Percentiles rank a stretch among this genome's conserved stretches.
phyloP scores from a whole-genome alignment of 1,139 yeast species.

The Arxiozyma telluris region DNA sequence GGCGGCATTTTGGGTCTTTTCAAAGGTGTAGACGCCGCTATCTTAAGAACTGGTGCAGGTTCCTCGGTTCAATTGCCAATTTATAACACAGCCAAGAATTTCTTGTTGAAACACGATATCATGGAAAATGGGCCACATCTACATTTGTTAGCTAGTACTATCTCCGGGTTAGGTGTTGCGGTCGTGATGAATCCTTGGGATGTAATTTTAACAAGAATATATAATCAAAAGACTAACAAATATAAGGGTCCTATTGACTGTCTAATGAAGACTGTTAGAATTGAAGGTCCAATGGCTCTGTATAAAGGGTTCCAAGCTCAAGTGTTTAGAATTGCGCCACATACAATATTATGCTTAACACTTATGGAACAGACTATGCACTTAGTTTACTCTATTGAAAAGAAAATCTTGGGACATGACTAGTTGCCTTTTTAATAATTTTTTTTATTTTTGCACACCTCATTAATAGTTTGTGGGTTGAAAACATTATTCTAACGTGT shows the following conservation, averaged over 20 bases:
- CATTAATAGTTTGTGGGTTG: not conserved
- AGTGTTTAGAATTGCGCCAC: conserved; percentile 86
- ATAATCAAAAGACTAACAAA: conserved; percentile 83
- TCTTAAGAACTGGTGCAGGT: conserved; percentile 90
- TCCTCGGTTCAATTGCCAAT: conserved; percentile 94
- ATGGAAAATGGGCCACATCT: conserved; percentile 56
- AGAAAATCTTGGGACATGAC: conserved; percentile 21
- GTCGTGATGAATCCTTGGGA: conserved; percentile 97
- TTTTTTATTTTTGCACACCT: too few relatives aligned
- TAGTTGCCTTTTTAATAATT: not conserved
- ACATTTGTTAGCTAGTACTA: conserved; percentile 67
- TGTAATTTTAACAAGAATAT: conserved; percentile 85
- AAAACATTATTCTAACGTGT: not conserved
- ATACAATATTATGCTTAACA: conserved; percentile 79
- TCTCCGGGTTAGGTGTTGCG: conserved; percentile 87
- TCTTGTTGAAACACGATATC: conserved; percentile 39
- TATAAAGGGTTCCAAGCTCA: conserved; percentile 96
- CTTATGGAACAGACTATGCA: conserved; percentile 83
- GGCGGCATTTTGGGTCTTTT: conserved; percentile 78
- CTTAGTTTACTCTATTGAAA: conserved; percentile 34
- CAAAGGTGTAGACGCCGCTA: conserved; percentile 92
- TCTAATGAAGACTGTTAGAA: conserved; percentile 63
- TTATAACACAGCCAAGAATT: conserved; percentile 66
- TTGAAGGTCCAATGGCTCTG: conserved; percentile 81
- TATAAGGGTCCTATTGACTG: conserved; percentile 88